A percentile compares a stretch with the other conserved stretches of the same genome.
Evolutionary conservation across 345 rosid species (phyloP).

Genomic region (Toxicodendron radicans): DNA sequence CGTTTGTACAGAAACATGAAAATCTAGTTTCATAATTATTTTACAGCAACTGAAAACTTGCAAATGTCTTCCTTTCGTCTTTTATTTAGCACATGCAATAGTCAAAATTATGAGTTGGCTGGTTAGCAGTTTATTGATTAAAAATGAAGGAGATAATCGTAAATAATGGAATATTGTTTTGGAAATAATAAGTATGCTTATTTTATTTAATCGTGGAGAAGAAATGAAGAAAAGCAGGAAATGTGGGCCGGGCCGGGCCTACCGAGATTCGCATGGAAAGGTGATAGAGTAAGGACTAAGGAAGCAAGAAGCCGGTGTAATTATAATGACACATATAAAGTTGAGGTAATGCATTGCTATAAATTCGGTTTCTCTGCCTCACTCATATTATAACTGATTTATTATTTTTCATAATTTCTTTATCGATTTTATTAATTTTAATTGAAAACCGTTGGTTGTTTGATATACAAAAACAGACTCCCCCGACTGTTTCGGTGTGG

Average conservation of each 20-base stretch:
- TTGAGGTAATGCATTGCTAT: conserved; percentile 8
- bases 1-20: too few relatives aligned
- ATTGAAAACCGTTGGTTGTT: neutral
- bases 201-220: too few relatives aligned
- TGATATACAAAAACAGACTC: neutral
- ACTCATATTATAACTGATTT: neutral
- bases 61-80: too few relatives aligned
- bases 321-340: neutral
- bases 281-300: neutral
- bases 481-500: conserved; percentile 37
- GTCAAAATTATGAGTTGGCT: too few relatives aligned
- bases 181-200: too few relatives aligned
- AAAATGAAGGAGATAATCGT: too few relatives aligned
- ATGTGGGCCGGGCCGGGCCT: conserved; percentile 3
- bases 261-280: neutral
- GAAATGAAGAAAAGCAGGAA: neutral
- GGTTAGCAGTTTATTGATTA: too few relatives aligned
- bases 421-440: neutral
- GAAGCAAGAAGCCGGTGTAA: neutral
- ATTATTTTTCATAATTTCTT: neutral
- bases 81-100: too few relatives aligned
- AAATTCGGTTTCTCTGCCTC: neutral
- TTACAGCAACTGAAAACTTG: too few relatives aligned
- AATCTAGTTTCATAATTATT: too few relatives aligned
- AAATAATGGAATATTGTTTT: too few relatives aligned